These are phyloP conservation scores for Sclerotiophoma versabilis DNA, from an alignment of 2,329 filamentous ascomycete species.

Conservation along the genomic window DNA sequence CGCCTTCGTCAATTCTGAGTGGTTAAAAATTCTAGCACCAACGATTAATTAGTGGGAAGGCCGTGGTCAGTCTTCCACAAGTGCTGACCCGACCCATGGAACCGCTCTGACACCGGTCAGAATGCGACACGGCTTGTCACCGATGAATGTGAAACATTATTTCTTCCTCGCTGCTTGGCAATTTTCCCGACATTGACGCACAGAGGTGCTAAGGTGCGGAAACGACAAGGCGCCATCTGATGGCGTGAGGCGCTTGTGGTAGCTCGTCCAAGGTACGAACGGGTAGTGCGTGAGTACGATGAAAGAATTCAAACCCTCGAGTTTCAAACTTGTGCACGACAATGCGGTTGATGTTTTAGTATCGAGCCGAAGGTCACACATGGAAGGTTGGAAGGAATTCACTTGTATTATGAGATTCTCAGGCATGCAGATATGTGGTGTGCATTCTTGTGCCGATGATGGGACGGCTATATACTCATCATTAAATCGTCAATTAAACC, in stretches of 20 bases:
- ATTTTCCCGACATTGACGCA: neutral
- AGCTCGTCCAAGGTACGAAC: neutral
- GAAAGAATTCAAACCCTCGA: constrained; percentile 1
- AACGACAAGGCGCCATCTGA: neutral
- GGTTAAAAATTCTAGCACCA: neutral
- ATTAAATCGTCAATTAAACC: constrained; percentile 20
- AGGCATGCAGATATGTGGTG: constrained; percentile 13
- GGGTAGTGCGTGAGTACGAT: neutral
- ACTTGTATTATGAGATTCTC: neutral
- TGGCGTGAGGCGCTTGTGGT: neutral
- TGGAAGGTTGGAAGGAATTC: neutral
- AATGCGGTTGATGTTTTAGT: neutral
- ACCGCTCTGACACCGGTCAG: constrained; percentile 11
- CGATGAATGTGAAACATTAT: constrained; percentile 8
- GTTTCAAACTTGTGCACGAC: constrained; percentile 4
- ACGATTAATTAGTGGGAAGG: neutral
- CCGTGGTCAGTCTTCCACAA: constrained; percentile 1
- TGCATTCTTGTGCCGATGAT: constrained; percentile 21
- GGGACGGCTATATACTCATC: constrained; percentile 22
- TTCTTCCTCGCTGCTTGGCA: constrained; percentile 9
- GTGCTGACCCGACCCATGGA: constrained; percentile 13
- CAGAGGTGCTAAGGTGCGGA: neutral
- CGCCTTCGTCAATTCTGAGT: neutral
- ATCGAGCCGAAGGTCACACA: neutral
- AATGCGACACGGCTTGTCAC: neutral